Base-by-base conservation (phyloP, 345 rosid species). In the Gossypium anomalum region DNA sequence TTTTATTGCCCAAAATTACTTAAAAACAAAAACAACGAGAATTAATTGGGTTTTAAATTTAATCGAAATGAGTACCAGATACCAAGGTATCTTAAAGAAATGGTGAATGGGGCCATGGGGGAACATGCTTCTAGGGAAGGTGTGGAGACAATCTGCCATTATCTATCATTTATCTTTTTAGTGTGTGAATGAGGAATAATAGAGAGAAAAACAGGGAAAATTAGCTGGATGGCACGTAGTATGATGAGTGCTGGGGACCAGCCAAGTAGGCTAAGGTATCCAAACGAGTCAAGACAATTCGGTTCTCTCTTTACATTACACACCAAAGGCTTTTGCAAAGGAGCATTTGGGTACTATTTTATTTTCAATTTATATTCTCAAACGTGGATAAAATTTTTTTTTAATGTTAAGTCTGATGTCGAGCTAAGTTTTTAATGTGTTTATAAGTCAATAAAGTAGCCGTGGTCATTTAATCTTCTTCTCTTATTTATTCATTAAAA, bases 191-290 rank as follows among this genome's bases (percentile, higher is more conserved):
- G 41, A 34, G 51, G 51, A 48, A 48, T 48, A 48, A 13, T 51
- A 14, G 19, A 44, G 71, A 51, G 60, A 19, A 51, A 27, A 8
- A 47, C 71, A 67, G 43, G 71, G 41, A 14, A 2, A 48, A 60
- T 47, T 73, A 82, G 87, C 87, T 84, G 87, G 83, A 84, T 14
- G 57, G 81, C 87, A 82, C 70, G 49, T 11, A 13, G 8, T 38
- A 20, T 45, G 70, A 53, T 49, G 34, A 76, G 60, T 25, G 74
- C 77, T 61, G 77, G 77, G 80, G 72, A 43, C 78, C 68, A 48
- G 2, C 27, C 41, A 16, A 48, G 44, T 45, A 17, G 67, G 23
- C 57, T 55, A 57, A 15, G 27, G 72, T 9, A 27, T 51, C 44
- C 59, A 7, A 57, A 57, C 25, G n/a, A 8, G 22, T 43, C 9